phyloP scores from a whole-genome alignment of 257 asterid species.

The Paraleonurus japonicus region DNA sequence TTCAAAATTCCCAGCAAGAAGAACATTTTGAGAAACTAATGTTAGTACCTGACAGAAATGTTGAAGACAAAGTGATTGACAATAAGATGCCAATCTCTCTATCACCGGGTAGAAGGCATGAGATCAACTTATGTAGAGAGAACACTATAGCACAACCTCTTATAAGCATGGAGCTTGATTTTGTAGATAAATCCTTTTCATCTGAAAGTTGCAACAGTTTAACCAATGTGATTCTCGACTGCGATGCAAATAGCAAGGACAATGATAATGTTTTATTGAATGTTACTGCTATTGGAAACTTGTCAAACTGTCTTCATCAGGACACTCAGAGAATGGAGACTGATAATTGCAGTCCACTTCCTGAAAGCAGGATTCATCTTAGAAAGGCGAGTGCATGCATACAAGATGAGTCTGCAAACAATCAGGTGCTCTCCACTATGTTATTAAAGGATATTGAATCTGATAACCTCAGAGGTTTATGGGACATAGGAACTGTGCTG shows the following conservation, averaged over 20 bases:
- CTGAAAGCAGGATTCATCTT: conserved; percentile 27
- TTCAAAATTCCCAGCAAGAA: conserved; percentile 30
- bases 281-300: conserved; percentile 25
- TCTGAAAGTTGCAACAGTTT: conserved; percentile 28
- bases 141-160: conserved; percentile 19
- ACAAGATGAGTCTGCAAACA: conserved; percentile 27
- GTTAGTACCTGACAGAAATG: conserved; percentile 26
- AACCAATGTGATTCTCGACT: conserved; percentile 18
- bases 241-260: conserved; percentile 22
- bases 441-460: conserved; percentile 24
- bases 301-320: conserved; percentile 28
- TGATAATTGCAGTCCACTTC: conserved; percentile 25
- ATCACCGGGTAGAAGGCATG: conserved; percentile 17
- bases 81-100: conserved; percentile 23
- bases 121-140: conserved; percentile 21
- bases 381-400: conserved; percentile 25
- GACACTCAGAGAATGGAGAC: conserved; percentile 28
- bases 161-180: conserved; percentile 19
- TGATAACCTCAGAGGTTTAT: conserved; percentile 21
- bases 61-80: conserved; percentile 24
- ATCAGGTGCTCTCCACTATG: conserved; percentile 21
- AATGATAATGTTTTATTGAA: no score
- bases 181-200: conserved; percentile 22
- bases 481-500: conserved; percentile 23
- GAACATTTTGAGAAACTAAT: conserved; percentile 27